Percentiles rank a stretch among this genome's conserved stretches.
These are phyloP conservation scores for Ophiostoma tasmaniense DNA, from an alignment of 2,329 filamentous ascomycete species.

Conservation along the genomic window DNA sequence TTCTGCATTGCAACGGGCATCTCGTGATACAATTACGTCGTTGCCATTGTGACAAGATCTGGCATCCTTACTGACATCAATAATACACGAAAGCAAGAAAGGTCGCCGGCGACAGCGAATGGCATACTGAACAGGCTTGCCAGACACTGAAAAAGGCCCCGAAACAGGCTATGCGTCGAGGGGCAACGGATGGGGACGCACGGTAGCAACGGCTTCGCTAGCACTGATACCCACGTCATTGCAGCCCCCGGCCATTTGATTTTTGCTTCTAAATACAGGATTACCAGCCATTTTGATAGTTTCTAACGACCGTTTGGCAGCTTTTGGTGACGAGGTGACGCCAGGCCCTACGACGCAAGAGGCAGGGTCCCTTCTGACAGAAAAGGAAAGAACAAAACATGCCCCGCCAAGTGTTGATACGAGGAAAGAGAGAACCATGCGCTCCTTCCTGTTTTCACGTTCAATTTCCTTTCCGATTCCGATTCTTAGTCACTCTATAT, in stretches of 20 bases:
- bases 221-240: background rate
- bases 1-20: background rate
- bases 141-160: background rate
- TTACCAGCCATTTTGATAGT: background rate
- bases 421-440: background rate
- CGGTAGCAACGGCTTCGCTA: background rate
- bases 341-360: background rate
- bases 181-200: background rate
- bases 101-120: background rate
- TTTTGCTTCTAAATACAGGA: background rate
- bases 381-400: slow-evolving; percentile 1
- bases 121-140: background rate
- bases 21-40: background rate
- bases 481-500: background rate
- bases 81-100: background rate
- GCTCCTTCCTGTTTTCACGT: background rate
- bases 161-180: background rate
- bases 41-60: background rate
- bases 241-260: background rate
- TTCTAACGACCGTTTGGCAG: too few relatives aligned
- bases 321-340: background rate
- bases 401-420: background rate
- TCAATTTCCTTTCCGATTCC: background rate
- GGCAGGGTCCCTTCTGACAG: background rate
- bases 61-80: background rate